Evolutionary conservation across 305 asterid genomes (phyloP).

Genomic region (Withania somnifera): DNA sequence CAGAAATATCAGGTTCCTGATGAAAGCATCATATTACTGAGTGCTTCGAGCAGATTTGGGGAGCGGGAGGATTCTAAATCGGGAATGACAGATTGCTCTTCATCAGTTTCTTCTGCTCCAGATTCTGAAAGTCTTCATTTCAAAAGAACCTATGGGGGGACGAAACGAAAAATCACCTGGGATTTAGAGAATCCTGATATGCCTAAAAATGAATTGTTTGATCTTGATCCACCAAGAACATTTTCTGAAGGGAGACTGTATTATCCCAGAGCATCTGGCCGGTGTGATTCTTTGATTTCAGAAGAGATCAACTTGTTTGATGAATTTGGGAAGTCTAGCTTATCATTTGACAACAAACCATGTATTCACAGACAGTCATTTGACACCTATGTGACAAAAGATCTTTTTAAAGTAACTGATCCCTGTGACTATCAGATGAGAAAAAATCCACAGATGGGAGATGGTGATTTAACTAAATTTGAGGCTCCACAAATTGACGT

Average conservation of each 20-base stretch:
- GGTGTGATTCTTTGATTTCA: slow-evolving; percentile 37
- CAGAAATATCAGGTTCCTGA: slow-evolving; percentile 52
- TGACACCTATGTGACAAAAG: slow-evolving; percentile 23
- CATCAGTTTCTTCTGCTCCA: slow-evolving; percentile 61
- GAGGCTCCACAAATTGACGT: slow-evolving; percentile 23
- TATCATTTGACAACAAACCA: slow-evolving; percentile 30
- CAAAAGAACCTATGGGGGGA: slow-evolving; percentile 34
- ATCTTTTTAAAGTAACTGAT: slow-evolving; percentile 23
- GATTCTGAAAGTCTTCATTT: slow-evolving; percentile 44
- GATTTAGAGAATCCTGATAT: slow-evolving; percentile 18
- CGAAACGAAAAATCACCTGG: slow-evolving; percentile 42
- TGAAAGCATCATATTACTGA: slow-evolving; percentile 60
- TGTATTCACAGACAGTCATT: slow-evolving; percentile 17
- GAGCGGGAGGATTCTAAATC: slow-evolving; percentile 88
- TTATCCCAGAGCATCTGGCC: slow-evolving; percentile 30
- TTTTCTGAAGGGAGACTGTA: slow-evolving; percentile 28
- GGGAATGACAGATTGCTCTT: slow-evolving; percentile 88
- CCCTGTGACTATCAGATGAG: slow-evolving; percentile 28
- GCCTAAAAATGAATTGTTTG: slow-evolving; percentile 29
- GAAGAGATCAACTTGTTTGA: slow-evolving; percentile 25
- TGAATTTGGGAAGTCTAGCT: slow-evolving; percentile 30
- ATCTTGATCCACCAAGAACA: slow-evolving; percentile 29
- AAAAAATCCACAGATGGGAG: slow-evolving; percentile 29
- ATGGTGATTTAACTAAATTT: slow-evolving; percentile 25
- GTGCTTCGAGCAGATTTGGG: slow-evolving; percentile 59